These are phyloP conservation scores for Globisporangium nunn DNA, from an alignment of 352 stramenopile genomes.

Conservation along the genomic window DNA sequence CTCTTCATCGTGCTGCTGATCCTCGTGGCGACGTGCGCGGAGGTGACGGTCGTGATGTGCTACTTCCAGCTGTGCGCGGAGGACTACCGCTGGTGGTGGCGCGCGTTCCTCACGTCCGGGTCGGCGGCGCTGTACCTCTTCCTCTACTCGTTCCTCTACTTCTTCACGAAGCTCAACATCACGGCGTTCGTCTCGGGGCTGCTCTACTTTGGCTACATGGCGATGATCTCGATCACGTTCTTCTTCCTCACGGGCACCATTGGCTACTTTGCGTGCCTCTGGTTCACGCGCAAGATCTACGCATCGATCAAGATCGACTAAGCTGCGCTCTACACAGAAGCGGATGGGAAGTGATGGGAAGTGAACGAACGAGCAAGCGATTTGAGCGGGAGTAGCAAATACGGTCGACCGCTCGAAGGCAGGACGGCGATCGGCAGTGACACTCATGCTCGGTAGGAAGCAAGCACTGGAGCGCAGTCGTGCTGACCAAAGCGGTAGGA, in stretches of 20 bases:
- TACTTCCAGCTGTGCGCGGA: constrained; percentile 99
- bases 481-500: too few species aligned
- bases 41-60: constrained; percentile 99
- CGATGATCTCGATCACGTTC: constrained; percentile 94
- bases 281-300: constrained; percentile 99
- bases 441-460: neutral
- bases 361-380: neutral
- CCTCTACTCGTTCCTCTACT: constrained; percentile 99
- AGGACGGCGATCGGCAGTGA: neutral
- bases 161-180: constrained; percentile 97
- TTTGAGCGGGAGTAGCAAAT: neutral
- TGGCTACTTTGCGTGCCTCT: constrained; percentile 97
- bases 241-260: constrained; percentile 96
- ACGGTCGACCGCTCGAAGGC: neutral
- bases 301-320: constrained; percentile 93
- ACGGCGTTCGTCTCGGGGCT: constrained; percentile 89
- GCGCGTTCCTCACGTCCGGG: constrained; percentile 94
- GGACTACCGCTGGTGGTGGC: constrained; percentile 99
- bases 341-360: too few species aligned
- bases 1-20: constrained; percentile 98
- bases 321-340: neutral
- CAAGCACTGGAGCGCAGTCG: too few species aligned
- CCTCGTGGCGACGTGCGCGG: constrained; percentile 95
- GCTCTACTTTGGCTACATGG: constrained; percentile 99
- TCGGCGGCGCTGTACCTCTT: constrained; percentile 97